These are phyloP conservation scores for Pulveroboletus frians DNA, from an alignment of 768 basidiomycete genomes.

Conservation along the genomic window DNA sequence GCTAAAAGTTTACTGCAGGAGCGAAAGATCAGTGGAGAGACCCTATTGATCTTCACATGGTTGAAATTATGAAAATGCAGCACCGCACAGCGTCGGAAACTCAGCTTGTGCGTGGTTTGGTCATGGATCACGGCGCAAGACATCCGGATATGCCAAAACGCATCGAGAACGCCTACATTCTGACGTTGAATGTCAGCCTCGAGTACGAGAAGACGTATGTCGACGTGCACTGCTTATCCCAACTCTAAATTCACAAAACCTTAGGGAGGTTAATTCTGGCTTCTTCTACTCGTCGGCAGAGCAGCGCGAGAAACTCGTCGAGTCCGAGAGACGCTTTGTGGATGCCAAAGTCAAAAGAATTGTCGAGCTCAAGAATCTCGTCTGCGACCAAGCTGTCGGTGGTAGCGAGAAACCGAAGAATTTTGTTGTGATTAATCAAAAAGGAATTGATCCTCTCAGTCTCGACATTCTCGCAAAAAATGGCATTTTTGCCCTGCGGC, in stretches of 20 bases:
- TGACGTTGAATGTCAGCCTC: constrained; percentile 94
- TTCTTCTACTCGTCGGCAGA: constrained; percentile 99
- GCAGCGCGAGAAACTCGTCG: constrained; percentile 97
- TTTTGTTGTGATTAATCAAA: constrained; percentile 97
- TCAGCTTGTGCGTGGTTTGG: constrained; percentile 89
- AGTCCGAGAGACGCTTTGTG: constrained; percentile 90
- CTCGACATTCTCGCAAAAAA: constrained; percentile 95
- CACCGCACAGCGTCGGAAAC: constrained; percentile 98
- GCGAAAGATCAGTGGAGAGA: constrained; percentile 67
- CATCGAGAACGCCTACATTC: constrained; percentile 90
- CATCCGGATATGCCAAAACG: constrained; percentile 99
- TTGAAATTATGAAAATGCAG: constrained; percentile 99
- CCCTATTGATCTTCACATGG: constrained; percentile 98
- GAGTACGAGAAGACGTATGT: constrained; percentile 99
- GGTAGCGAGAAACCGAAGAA: constrained; percentile 74
- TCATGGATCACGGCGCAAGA: constrained; percentile 93
- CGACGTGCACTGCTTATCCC: constrained; percentile 9
- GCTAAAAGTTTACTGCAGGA: constrained; percentile 37
- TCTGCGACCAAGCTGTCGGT: constrained; percentile 90
- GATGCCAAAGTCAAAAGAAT: constrained; percentile 95
- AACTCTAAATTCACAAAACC: constrained; percentile 18
- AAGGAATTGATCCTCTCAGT: constrained; percentile 96
- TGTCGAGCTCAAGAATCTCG: constrained; percentile 91
- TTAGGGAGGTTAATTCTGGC: constrained; percentile 95
- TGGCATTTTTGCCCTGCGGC: constrained; percentile 88